These are phyloP conservation scores for Borovskyia barvae DNA, from an alignment of 208 protist species.

Conservation along the genomic window DNA sequence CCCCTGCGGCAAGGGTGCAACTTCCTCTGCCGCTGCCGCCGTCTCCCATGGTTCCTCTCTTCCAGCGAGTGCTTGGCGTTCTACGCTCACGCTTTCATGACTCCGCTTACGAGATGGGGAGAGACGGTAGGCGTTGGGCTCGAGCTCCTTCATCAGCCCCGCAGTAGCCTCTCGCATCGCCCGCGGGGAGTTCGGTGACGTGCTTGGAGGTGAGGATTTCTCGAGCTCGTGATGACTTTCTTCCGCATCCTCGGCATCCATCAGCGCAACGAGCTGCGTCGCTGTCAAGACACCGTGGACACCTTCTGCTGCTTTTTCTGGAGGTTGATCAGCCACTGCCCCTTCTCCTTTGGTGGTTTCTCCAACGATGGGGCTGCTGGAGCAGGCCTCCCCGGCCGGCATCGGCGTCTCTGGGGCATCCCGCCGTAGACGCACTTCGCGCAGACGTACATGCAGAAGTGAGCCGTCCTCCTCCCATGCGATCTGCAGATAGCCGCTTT, in stretches of 20 bases:
- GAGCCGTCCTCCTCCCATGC: conserved; percentile 58
- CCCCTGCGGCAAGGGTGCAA: too few species aligned
- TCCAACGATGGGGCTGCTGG: background rate
- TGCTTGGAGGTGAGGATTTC: background rate
- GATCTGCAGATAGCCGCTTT: conserved; percentile 66
- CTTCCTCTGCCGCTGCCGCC: too few species aligned
- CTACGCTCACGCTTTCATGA: too few species aligned
- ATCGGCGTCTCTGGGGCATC: background rate
- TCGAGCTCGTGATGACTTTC: conserved; percentile 12
- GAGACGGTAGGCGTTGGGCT: too few species aligned
- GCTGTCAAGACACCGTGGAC: conserved; percentile 5
- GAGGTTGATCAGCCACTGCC: too few species aligned
- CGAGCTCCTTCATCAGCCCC: too few species aligned
- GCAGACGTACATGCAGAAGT: conserved; percentile 42
- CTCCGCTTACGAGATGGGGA: too few species aligned
- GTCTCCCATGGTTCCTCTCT: too few species aligned
- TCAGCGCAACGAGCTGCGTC: conserved; percentile 22
- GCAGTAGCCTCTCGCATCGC: background rate
- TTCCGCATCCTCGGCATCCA: conserved; percentile 26
- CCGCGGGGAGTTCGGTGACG: background rate
- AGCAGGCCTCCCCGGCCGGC: background rate
- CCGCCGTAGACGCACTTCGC: conserved; percentile 45
- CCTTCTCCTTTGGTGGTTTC: background rate
- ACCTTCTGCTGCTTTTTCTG: too few species aligned
- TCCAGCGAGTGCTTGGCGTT: too few species aligned